Percentiles rank a stretch among this genome's conserved stretches.
phyloP scores from a whole-genome alignment of 345 rosid genomes.

The Kandelia obovata region DNA sequence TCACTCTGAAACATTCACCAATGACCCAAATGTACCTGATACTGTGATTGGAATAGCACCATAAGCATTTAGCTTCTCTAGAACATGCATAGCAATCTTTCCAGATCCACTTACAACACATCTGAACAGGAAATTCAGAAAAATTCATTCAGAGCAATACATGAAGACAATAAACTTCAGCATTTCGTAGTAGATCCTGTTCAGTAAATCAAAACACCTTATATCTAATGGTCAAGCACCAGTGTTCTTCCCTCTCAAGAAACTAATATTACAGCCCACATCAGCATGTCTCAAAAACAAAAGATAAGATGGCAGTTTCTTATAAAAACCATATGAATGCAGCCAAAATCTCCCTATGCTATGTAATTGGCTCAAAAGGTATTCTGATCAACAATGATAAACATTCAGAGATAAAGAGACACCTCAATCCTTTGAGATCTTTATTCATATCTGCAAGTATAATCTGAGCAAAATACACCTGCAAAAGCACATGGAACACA shows the following conservation, averaged over 20 bases:
- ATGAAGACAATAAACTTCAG: slow-evolving; percentile 1
- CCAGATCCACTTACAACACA: slow-evolving; percentile 97
- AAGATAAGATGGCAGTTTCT: background rate
- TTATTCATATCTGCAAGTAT: slow-evolving; percentile 92
- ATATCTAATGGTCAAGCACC: background rate
- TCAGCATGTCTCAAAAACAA: slow-evolving; percentile 6
- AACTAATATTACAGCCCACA: background rate
- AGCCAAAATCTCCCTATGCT: background rate
- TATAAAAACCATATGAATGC: background rate
- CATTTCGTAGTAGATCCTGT: background rate
- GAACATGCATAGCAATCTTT: slow-evolving; percentile 97
- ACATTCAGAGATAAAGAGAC: slow-evolving; percentile 9
- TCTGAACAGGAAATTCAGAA: slow-evolving; percentile 36
- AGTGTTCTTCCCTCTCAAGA: slow-evolving; percentile 1
- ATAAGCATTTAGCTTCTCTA: slow-evolving; percentile 93
- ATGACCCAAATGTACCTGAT: slow-evolving; percentile 51
- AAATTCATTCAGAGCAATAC: slow-evolving; percentile 14
- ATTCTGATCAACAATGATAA: background rate
- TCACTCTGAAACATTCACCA: background rate
- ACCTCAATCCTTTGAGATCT: slow-evolving; percentile 96
- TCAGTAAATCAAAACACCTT: background rate
- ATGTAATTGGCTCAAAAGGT: background rate
- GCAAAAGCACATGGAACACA: slow-evolving; percentile 33
- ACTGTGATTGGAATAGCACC: slow-evolving; percentile 91
- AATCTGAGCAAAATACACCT: slow-evolving; percentile 96